Evolutionary conservation across 768 basidiomycete species (phyloP).

Genomic region (Pisolithus marmoratus): DNA sequence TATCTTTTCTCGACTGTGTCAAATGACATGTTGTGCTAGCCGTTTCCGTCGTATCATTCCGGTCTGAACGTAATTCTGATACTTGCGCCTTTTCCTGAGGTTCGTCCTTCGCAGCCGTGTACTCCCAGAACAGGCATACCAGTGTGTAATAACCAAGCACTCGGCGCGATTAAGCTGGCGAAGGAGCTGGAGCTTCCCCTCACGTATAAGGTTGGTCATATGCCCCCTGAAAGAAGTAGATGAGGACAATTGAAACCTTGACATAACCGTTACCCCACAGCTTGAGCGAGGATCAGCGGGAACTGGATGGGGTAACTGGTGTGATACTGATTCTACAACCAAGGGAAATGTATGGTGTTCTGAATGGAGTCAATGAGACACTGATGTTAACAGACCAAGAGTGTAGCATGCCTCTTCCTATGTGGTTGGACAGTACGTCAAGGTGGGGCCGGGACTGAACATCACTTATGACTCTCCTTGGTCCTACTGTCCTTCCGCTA

Average conservation of each 20-base stretch:
- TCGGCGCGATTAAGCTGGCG: slow-evolving; percentile 38
- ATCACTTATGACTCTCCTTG: slow-evolving; percentile 41
- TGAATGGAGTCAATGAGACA: slow-evolving; percentile 5
- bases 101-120: slow-evolving; percentile 54
- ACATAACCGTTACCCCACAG: slow-evolving; percentile 13
- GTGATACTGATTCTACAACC: background rate
- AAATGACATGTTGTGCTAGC: background rate
- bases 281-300: background rate
- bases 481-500: slow-evolving; percentile 49
- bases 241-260: slow-evolving; percentile 23
- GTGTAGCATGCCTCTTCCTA: background rate
- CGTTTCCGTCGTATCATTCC: slow-evolving; percentile 15
- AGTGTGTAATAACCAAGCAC: slow-evolving; percentile 42
- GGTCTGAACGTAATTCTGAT: slow-evolving; percentile 44
- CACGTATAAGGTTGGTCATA: slow-evolving; percentile 34
- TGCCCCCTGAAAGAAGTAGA: slow-evolving; percentile 32
- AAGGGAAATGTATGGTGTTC: slow-evolving; percentile 1
- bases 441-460: slow-evolving; percentile 19
- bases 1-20: background rate
- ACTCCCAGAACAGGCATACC: slow-evolving; percentile 43
- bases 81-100: slow-evolving; percentile 54
- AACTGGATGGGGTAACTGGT: slow-evolving; percentile 11
- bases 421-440: slow-evolving; percentile 13
- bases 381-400: slow-evolving; percentile 1
- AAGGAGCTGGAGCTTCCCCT: slow-evolving; percentile 39